These are phyloP conservation scores for Aspergillus affinis DNA, from an alignment of 495 filamentous ascomycete genomes.

Conservation along the genomic window DNA sequence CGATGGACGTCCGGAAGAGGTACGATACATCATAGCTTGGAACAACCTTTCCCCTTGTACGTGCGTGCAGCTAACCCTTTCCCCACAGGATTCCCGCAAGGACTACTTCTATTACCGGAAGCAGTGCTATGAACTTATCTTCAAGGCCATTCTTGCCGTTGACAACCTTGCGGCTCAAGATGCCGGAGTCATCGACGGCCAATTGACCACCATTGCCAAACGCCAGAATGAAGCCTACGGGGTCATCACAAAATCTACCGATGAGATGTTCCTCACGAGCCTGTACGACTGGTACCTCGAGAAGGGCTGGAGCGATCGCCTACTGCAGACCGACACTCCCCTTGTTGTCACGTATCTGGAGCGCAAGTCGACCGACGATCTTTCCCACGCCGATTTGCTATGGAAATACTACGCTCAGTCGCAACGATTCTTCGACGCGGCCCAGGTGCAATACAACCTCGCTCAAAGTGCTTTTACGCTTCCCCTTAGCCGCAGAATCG, in stretches of 20 bases:
- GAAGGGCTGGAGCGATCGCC: constrained; percentile 76
- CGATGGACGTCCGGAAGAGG: constrained; percentile 56
- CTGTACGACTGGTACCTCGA: constrained; percentile 96
- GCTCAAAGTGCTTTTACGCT: constrained; percentile 78
- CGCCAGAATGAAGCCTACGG: constrained; percentile 83
- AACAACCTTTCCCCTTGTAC: not conserved
- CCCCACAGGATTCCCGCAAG: constrained; percentile 62
- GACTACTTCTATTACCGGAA: constrained; percentile 67
- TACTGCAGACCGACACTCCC: constrained; percentile 78
- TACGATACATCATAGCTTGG: constrained; percentile 25
- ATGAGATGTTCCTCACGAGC: constrained; percentile 90
- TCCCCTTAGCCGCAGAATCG: constrained; percentile 74
- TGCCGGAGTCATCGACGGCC: constrained; percentile 74
- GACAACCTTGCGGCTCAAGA: constrained; percentile 64
- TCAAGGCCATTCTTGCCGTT: constrained; percentile 70
- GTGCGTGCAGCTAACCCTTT: constrained; percentile 35
- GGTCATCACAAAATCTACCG: constrained; percentile 78
- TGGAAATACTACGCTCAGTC: constrained; percentile 86
- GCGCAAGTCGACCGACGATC: constrained; percentile 63
- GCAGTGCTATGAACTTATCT: constrained; percentile 79
- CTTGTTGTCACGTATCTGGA: constrained; percentile 86
- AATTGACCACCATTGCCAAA: constrained; percentile 68
- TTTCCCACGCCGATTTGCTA: constrained; percentile 82
- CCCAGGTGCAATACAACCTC: constrained; percentile 78
- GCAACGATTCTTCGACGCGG: constrained; percentile 78